Evolutionary conservation across 1,139 yeast genomes (phyloP), one percentile per base, ranked within the genome.

Genomic region (Candida sp.): DNA sequence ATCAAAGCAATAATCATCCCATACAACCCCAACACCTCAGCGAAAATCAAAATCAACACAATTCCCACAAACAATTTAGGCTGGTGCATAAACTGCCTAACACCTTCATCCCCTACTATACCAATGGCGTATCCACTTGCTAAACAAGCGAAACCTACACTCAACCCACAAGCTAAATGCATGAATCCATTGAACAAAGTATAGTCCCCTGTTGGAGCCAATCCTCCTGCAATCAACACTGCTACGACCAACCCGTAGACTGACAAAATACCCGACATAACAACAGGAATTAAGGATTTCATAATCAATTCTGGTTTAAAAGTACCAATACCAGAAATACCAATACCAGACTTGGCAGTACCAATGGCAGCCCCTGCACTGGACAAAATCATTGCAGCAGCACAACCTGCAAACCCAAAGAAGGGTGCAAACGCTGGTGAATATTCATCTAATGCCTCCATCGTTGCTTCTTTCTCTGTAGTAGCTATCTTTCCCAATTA

Each of bases 71-170:
- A 93, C 55, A 93, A 78, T 68, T 97, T 82, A 53, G 97, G 97
- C 72, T 93, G 98, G 66, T 89, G 96, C 81, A 91, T 93, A 55
- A 85, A 84, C 60, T 91, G 96, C 66, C 99, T 85, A 43, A 93
- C 98, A 63, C 99, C 99, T 55, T 91, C 98, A 64, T 93, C 99
- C 54, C 99, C 99, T 43, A 93, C 99, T 51, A 93, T 90, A 54
- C 99, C 99, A 72, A 93, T 93, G 56, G 99, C 96, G 64, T 88
- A 93, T 45, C 99, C 99, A 51, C 97, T 91, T 47, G 98, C 96
- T 60, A 93, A 77, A 65, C 98, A 95, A 4, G 98, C 89, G 59
- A 93, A 87, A 23, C 99, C 99, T 54, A 95, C 99, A 48, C 97
- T 87, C 61, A 93, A 80, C 66, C 99, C 99, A 48, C 98, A 97